Evolutionary conservation across 805 yeast genomes (phyloP).

Genomic region (Yamadazyma insecticola): DNA sequence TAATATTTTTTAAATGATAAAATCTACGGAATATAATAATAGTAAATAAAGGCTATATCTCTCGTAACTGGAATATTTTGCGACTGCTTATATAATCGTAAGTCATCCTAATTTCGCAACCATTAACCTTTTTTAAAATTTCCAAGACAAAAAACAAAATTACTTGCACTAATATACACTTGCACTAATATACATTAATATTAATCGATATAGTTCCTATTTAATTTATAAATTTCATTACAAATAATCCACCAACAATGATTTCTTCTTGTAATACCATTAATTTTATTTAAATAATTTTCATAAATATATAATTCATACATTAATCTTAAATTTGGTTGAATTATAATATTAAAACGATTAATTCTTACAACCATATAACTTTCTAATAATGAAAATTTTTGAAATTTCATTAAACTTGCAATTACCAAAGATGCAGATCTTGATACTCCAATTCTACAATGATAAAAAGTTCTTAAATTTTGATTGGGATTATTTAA

Average conservation of each 20-base stretch:
- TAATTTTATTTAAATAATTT: conserved; percentile 15
- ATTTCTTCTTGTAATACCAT: conserved; percentile 9
- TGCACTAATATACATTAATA: neutral
- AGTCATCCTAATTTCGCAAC: too few species aligned
- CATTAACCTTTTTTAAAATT: too few species aligned
- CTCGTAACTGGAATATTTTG: too few species aligned
- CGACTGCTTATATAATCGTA: too few species aligned
- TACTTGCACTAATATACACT: neutral
- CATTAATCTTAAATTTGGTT: conserved; percentile 36
- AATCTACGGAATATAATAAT: too few species aligned
- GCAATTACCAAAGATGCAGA: conserved; percentile 40
- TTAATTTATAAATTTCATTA: conserved; percentile 24
- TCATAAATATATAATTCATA: conserved; percentile 32
- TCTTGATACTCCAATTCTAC: conserved; percentile 39
- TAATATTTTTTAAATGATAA: too few species aligned
- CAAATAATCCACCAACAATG: conserved; percentile 27
- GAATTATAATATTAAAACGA: conserved; percentile 38
- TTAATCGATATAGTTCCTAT: conserved; percentile 19
- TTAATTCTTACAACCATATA: conserved; percentile 35
- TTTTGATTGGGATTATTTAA: conserved; percentile 15
- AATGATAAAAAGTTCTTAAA: conserved; percentile 26
- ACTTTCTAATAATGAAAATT: conserved; percentile 26
- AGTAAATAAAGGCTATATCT: too few species aligned
- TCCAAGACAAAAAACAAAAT: neutral
- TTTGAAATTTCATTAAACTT: conserved; percentile 29